These are phyloP conservation scores for Globisporangium polare DNA, from an alignment of 352 stramenopile genomes.

Conservation along the genomic window DNA sequence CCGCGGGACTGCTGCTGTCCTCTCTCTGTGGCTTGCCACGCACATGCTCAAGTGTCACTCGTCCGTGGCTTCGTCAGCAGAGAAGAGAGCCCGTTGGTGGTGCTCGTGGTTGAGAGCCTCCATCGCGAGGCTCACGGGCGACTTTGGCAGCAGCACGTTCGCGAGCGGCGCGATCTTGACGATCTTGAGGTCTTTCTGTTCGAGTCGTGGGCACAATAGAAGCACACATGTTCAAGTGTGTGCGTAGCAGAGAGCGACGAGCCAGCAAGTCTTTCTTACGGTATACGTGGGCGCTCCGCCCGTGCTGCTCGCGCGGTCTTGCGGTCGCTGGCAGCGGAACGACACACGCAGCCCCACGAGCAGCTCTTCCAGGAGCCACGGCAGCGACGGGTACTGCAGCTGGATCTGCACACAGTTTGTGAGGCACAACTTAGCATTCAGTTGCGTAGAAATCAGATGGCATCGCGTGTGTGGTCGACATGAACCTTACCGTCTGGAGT, in stretches of 20 bases:
- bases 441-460: no score
- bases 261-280: slow-evolving; percentile 10
- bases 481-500: slow-evolving; percentile 17
- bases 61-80: background rate
- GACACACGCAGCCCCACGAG: slow-evolving; percentile 44
- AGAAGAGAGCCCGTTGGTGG: background rate
- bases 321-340: slow-evolving; percentile 40
- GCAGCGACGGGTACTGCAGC: slow-evolving; percentile 31
- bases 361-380: slow-evolving; percentile 42
- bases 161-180: slow-evolving; percentile 37
- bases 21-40: background rate
- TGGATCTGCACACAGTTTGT: slow-evolving; percentile 19
- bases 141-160: slow-evolving; percentile 36
- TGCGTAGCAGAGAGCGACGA: background rate
- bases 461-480: background rate
- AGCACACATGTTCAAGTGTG: no score
- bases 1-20: background rate
- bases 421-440: no score
- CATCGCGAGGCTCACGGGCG: slow-evolving; percentile 35
- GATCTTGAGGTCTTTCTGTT: slow-evolving; percentile 46
- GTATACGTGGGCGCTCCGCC: slow-evolving; percentile 23
- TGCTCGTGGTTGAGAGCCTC: slow-evolving; percentile 25
- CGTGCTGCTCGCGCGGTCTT: slow-evolving; percentile 17
- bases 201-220: background rate
- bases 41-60: background rate